Base-by-base conservation (phyloP, 441 rosid species). In the Euphorbia neoarborescens region DNA sequence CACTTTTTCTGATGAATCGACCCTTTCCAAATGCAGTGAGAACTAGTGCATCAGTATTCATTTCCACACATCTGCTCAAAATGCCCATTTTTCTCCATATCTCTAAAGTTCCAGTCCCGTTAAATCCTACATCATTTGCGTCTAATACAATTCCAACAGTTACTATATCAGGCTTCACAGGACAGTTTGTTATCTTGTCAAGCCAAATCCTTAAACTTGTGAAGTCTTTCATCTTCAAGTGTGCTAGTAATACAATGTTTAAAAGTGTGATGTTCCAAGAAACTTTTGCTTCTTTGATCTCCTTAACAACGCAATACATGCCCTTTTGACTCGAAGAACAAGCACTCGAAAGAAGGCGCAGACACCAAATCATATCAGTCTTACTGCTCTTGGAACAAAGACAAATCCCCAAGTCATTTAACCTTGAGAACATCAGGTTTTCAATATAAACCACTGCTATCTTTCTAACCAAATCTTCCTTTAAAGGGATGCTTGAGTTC, bases 391-490 rank as follows among this genome's bases (percentile, higher is more conserved):
- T 81, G 20, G 83, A 78, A 56, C 80, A 73, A 78, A 81, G 81
- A 77, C 82, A 79, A 62, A 73, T 57, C 40, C 85, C 95, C 79
- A 89, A 59, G 66, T 82, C 85, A 66, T 84, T 85, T 48, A 91
- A 78, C 37, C 90, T 86, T 5, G 97, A 91, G 64, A 83, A 89
- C 97, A 91, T 91, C 32, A 73, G 73, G 75, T 83, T 84, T 44
- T 78, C 77, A 15, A 91, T 82, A 44, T 91, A 88, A 77, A 85
- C 80, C 17, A 51, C 53, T 30, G 92, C 90, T 72, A 89, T 19
- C 71, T 78, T 85, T 84, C 90, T 81, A 60, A 89, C 76, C 57
- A 86, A 73, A 74, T 75, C 85, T 62, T 88, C 93, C 67, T 83
- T 81, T 2, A 86, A 40, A 71, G 51, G 69, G 25, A 67, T 72